Evolutionary conservation across 495 filamentous ascomycete genomes (phyloP), one percentile per base, ranked within the genome.

Genomic region (Aspergillus ostianus): DNA sequence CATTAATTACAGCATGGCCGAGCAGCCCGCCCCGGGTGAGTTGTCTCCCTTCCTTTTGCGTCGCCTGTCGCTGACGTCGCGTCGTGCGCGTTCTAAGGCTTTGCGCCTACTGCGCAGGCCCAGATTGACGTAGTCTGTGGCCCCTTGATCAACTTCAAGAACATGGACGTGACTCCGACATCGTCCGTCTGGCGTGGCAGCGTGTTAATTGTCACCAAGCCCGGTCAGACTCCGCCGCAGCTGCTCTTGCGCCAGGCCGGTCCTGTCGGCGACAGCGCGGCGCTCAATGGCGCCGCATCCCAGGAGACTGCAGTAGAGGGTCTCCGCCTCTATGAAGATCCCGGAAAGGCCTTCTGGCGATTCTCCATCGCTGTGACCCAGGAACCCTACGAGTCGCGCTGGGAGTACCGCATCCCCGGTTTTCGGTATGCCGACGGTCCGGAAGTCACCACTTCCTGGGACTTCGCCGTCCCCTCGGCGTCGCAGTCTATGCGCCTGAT

Each of bases 401-500:
- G 80, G 80, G 67, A 75, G 56, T 83, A 83, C 51, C 67, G 70
- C 9, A 77, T 82, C 53, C 71, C 76, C 4, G 76, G 75, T 13
- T 62, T 80, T 9, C 68, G 57, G 50, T 70, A 75, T 63, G 72
- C 68, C 45, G 73, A 67, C 1, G 74, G 68, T 30, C 77, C 70
- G 19, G 65, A 74, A 52, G 75, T 72, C 41, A 71, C 76, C 36
- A 61, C 72, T 6, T 68, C 74, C 19, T 78, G 76, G 74, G 65
- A 70, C 58, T 96, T 97, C 72, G 88, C 82, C 53, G 83, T 96
- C 17, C 93, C 93, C 2, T 89, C 91, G 3, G 76, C 78, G 51
- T 75, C 84, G 27, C 87, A 97, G 72, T 93, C 89, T 21, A 96
- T 98, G 92, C 85, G 92, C 62, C 89, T 96, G 59, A 91, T 97